A percentile compares a stretch with the other conserved stretches of the same genome.
These are phyloP conservation scores for Turnera subulata DNA, from an alignment of 345 rosid genomes.

Conservation along the genomic window DNA sequence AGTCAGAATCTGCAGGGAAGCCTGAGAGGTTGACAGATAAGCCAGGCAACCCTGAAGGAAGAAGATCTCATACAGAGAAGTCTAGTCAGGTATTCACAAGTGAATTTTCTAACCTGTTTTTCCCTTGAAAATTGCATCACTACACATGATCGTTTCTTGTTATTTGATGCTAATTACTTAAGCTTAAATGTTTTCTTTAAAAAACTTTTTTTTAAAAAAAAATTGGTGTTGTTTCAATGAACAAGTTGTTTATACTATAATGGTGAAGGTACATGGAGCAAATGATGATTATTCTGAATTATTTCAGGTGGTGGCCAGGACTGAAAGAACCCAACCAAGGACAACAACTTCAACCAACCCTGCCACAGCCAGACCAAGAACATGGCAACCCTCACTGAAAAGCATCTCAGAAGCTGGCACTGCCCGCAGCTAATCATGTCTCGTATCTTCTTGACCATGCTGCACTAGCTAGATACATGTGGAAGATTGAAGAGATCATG, in stretches of 20 bases:
- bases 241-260: too few relatives aligned
- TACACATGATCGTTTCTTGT: background rate
- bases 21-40: slow-evolving; percentile 17
- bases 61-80: slow-evolving; percentile 40
- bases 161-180: too few relatives aligned
- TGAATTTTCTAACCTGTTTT: background rate
- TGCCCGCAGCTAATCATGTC: slow-evolving; percentile 28
- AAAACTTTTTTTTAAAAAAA: too few relatives aligned
- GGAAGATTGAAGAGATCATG: slow-evolving; percentile 7
- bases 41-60: slow-evolving; percentile 15
- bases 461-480: slow-evolving; percentile 8
- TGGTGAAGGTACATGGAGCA: background rate
- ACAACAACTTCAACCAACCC: slow-evolving; percentile 37
- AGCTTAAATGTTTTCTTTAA: too few relatives aligned
- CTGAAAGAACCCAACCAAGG: slow-evolving; percentile 50
- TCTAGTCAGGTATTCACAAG: slow-evolving; percentile 32
- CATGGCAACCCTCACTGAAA: slow-evolving; percentile 90
- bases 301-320: slow-evolving; percentile 42
- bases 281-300: background rate
- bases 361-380: slow-evolving; percentile 40
- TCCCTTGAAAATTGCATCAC: background rate
- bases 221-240: too few relatives aligned
- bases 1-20: slow-evolving; percentile 24
- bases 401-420: slow-evolving; percentile 75
- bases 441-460: slow-evolving; percentile 1